Evolutionary conservation across 2,329 filamentous ascomycete genomes (phyloP).

Genomic region (Aspergillus thermomutatus): DNA sequence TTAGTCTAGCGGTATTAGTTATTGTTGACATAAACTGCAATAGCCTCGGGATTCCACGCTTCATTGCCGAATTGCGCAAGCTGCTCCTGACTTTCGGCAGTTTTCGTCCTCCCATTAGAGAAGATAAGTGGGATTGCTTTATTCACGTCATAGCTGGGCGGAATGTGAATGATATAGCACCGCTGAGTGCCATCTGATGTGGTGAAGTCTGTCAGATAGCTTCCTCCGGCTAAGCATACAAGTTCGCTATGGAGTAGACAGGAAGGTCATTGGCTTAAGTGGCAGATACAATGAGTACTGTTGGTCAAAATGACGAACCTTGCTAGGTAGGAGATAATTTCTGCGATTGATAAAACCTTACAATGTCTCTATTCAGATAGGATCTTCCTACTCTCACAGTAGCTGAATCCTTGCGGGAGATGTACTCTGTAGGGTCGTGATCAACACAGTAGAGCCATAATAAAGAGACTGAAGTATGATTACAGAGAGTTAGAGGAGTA

Average conservation of each 20-base stretch:
- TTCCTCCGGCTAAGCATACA: not conserved
- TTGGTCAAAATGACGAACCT: not conserved
- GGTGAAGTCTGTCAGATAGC: constrained; percentile 11
- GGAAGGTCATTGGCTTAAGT: not conserved
- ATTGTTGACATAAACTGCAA: constrained; percentile 47
- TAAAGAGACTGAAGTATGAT: too few species aligned
- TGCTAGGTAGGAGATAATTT: not conserved
- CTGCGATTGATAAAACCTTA: too few species aligned
- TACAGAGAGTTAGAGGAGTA: too few species aligned
- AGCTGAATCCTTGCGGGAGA: too few species aligned
- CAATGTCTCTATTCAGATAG: too few species aligned
- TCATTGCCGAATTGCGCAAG: constrained; percentile 47
- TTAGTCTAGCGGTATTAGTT: too few species aligned
- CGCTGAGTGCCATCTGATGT: constrained; percentile 17
- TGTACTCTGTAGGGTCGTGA: too few species aligned
- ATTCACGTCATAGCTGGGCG: constrained; percentile 33
- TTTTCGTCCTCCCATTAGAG: constrained; percentile 45
- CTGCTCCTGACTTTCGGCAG: constrained; percentile 36
- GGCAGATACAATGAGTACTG: not conserved
- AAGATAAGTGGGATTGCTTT: constrained; percentile 43
- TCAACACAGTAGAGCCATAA: too few species aligned
- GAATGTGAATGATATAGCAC: constrained; percentile 23
- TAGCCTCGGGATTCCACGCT: constrained; percentile 42
- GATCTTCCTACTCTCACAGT: too few species aligned
- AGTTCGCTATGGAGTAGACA: not conserved